Evolutionary conservation across 2,329 filamentous ascomycete genomes (phyloP).

Genomic region (Phaeophleospora eucalypticola): DNA sequence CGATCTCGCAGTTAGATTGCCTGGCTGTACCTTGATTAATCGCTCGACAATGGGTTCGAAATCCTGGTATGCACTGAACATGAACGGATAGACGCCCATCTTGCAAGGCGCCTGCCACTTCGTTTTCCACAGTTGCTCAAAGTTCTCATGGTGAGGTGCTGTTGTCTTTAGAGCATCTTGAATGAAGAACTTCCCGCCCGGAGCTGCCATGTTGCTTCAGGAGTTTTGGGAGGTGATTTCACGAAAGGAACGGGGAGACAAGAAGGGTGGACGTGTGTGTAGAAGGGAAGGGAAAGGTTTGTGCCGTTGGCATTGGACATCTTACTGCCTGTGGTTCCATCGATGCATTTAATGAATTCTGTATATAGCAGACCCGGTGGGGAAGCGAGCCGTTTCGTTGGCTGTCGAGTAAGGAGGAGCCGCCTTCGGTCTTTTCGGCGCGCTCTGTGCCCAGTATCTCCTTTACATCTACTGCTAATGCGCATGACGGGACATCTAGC

Average conservation of each 20-base stretch:
- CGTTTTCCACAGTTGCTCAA: slow-evolving; percentile 60
- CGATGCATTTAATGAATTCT: not conserved
- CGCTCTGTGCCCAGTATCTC: not conserved
- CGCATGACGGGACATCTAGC: no score
- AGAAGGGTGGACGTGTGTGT: no score
- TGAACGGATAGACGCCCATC: slow-evolving; percentile 61
- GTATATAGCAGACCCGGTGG: not conserved
- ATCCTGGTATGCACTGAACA: slow-evolving; percentile 65
- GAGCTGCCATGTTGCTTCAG: slow-evolving; percentile 19
- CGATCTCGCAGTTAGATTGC: not conserved
- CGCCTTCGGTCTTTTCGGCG: not conserved
- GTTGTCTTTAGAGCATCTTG: slow-evolving; percentile 41
- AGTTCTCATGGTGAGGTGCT: slow-evolving; percentile 46
- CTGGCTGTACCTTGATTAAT: slow-evolving; percentile 50
- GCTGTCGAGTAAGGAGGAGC: not conserved
- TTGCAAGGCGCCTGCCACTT: slow-evolving; percentile 64
- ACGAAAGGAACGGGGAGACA: no score
- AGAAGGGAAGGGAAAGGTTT: no score
- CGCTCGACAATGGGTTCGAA: slow-evolving; percentile 66
- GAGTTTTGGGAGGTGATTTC: no score
- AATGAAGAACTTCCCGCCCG: slow-evolving; percentile 40
- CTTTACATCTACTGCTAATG: no score
- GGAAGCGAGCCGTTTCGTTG: not conserved
- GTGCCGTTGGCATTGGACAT: no score
- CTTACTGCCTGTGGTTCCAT: not conserved